Percentiles rank a stretch among this genome's conserved stretches.
Conservation (phyloP, 768 basidiomycete species). For the Albatrellus ellisii region DNA sequence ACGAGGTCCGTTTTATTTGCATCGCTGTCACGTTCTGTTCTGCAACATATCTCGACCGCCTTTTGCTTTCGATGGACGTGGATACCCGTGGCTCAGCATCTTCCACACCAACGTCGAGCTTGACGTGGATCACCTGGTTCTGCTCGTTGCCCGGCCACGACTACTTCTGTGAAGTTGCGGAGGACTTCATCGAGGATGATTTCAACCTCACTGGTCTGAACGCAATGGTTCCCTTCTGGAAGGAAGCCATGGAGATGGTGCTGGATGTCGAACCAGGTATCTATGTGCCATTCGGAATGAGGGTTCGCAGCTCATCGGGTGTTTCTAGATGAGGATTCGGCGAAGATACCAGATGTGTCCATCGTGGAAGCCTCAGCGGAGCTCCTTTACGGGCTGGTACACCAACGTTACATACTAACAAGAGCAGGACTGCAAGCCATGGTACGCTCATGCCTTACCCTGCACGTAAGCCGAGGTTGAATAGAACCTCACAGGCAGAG, state of each 20-base stretch:
- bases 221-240: constrained; percentile 97
- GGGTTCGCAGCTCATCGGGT: constrained; percentile 8
- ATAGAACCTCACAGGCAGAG: constrained; percentile 50
- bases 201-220: constrained; percentile 98
- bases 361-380: constrained; percentile 98
- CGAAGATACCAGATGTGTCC: constrained; percentile 95
- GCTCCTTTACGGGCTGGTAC: constrained; percentile 92
- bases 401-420: constrained; percentile 95
- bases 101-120: constrained; percentile 79
- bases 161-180: constrained; percentile 96
- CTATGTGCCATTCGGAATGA: constrained; percentile 17
- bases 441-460: constrained; percentile 34
- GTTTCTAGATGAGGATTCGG: constrained; percentile 70
- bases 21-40: constrained; percentile 1
- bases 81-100: constrained; percentile 39
- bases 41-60: background rate
- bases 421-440: constrained; percentile 88
- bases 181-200: constrained; percentile 99
- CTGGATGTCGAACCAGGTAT: constrained; percentile 96
- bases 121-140: constrained; percentile 97
- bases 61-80: background rate
- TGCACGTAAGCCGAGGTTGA: constrained; percentile 11
- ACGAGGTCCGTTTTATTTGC: constrained; percentile 10
- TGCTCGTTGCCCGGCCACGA: constrained; percentile 92
- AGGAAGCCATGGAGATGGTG: constrained; percentile 99